phyloP scores from a whole-genome alignment of 2,329 filamentous ascomycete genomes.

The Boeremia exigua region DNA sequence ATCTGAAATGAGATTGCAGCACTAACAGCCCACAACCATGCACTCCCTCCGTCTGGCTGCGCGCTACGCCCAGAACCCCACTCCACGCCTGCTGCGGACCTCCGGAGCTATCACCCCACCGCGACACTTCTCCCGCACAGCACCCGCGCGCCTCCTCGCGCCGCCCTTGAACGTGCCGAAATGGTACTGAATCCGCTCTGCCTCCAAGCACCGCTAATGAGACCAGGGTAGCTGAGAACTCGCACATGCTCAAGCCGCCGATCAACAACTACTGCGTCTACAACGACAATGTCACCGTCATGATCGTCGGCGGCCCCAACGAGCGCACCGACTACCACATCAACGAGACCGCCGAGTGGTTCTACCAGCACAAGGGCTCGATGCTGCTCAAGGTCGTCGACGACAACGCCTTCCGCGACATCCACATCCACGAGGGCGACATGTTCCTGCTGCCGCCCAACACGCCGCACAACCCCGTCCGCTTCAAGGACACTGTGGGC shows the following conservation, averaged over 20 bases:
- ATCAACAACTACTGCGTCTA: conserved; percentile 99
- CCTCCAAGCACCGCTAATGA: neutral
- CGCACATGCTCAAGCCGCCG: conserved; percentile 88
- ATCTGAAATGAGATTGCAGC: neutral
- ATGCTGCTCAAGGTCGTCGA: conserved; percentile 96
- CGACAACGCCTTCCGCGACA: conserved; percentile 72
- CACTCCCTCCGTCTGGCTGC: conserved; percentile 25
- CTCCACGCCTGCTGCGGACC: conserved; percentile 17
- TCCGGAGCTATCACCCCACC: conserved; percentile 19
- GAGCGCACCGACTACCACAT: conserved; percentile 98
- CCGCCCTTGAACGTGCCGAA: conserved; percentile 49
- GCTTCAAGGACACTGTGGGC: conserved; percentile 92
- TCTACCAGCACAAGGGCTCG: conserved; percentile 92
- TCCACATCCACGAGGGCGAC: conserved; percentile 89
- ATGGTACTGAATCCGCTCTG: conserved; percentile 37
- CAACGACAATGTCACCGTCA: conserved; percentile 80
- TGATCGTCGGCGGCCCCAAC: conserved; percentile 97
- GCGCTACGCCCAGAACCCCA: conserved; percentile 21
- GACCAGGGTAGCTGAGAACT: conserved; percentile 84
- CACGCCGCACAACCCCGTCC: conserved; percentile 94
- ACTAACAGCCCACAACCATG: conserved; percentile 21
- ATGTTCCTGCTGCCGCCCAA: conserved; percentile 94
- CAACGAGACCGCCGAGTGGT: conserved; percentile 95
- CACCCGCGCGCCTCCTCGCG: conserved; percentile 30
- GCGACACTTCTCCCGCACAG: conserved; percentile 38